Evolutionary conservation across 768 basidiomycete species (phyloP).

Genomic region (Leucosporidium yakuticum): DNA sequence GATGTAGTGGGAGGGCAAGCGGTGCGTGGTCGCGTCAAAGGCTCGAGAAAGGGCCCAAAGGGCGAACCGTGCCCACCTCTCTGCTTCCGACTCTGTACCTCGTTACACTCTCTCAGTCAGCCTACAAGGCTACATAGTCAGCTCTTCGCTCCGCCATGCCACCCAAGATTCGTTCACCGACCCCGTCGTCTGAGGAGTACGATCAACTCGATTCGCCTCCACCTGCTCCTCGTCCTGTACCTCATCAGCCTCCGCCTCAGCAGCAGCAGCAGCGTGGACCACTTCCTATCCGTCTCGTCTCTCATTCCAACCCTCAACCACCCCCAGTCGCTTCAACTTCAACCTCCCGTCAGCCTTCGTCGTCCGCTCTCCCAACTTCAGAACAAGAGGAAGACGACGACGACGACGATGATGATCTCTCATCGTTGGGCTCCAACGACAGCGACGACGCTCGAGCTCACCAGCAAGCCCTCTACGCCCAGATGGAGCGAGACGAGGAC

Average conservation of each 20-base stretch:
- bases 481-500: background rate
- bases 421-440: background rate
- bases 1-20: too few species aligned
- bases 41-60: too few species aligned
- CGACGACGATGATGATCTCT: background rate
- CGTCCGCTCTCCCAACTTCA: too few species aligned
- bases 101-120: too few species aligned
- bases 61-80: too few species aligned
- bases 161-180: slow-evolving; percentile 14
- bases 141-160: background rate
- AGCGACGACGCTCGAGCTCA: background rate
- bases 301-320: background rate
- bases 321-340: background rate
- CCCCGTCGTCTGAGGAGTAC: slow-evolving; percentile 16
- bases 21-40: too few species aligned
- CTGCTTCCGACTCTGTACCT: too few species aligned
- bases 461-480: too few species aligned
- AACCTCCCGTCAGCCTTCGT: background rate
- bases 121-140: too few species aligned
- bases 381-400: background rate
- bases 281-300: background rate
- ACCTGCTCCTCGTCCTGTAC: background rate
- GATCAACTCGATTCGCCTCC: background rate
- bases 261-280: slow-evolving; percentile 1
- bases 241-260: slow-evolving; percentile 2